Percentiles rank a stretch among this genome's conserved stretches.
Evolutionary conservation across 768 basidiomycete species (phyloP).

Genomic region (Amanita brunnescens): DNA sequence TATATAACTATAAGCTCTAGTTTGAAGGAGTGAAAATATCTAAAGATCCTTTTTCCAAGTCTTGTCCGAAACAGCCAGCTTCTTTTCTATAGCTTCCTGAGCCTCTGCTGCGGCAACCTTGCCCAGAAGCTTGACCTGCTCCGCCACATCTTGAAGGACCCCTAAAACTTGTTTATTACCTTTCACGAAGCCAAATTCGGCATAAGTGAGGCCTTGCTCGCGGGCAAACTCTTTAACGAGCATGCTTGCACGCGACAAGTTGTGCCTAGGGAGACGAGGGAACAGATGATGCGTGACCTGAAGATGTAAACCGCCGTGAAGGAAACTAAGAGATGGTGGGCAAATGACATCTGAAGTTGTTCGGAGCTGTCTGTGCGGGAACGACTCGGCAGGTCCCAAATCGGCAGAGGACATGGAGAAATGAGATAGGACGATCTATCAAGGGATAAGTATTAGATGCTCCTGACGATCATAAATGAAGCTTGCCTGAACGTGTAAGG

Average conservation of each 20-base stretch:
- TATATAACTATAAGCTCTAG: background rate
- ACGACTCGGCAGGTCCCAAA: constrained; percentile 84
- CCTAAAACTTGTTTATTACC: constrained; percentile 80
- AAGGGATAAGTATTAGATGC: background rate
- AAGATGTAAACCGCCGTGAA: constrained; percentile 96
- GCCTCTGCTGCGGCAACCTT: constrained; percentile 75
- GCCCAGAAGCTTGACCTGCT: constrained; percentile 78
- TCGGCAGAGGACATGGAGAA: constrained; percentile 93
- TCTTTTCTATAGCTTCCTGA: constrained; percentile 46
- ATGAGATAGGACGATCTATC: constrained; percentile 95
- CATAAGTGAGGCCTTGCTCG: constrained; percentile 79
- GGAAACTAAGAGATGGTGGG: constrained; percentile 68
- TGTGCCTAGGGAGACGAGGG: constrained; percentile 91
- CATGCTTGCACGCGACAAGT: constrained; percentile 71
- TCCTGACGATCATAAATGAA: background rate
- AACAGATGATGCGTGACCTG: constrained; percentile 98
- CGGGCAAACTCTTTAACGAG: constrained; percentile 84
- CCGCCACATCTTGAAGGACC: constrained; percentile 78
- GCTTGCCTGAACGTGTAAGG: constrained; percentile 88
- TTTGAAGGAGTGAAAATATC: background rate
- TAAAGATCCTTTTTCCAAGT: background rate
- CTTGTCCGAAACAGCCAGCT: background rate
- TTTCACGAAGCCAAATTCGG: constrained; percentile 83
- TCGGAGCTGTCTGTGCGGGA: constrained; percentile 87
- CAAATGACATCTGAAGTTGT: constrained; percentile 98